Percentiles rank a stretch among this genome's conserved stretches.
phyloP scores from a whole-genome alignment of 495 filamentous ascomycete genomes.

The Podospora bellae-mahoneyi region DNA sequence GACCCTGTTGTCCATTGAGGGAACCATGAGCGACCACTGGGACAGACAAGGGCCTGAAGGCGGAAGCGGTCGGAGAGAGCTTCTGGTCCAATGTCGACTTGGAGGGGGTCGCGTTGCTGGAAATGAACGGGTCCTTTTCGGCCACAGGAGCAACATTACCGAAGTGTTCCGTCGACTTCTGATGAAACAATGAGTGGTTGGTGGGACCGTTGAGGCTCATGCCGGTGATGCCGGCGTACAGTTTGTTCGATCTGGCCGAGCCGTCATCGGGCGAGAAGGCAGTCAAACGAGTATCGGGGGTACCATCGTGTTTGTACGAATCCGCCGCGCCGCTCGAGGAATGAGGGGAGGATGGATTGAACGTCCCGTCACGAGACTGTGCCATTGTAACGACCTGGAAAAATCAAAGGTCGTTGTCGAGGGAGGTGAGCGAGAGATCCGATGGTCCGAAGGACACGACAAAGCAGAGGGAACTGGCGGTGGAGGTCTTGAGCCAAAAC shows the following conservation, averaged over 20 bases:
- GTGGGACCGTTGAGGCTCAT: slow-evolving; percentile 19
- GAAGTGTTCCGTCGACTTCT: slow-evolving; percentile 16
- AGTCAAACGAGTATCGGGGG: slow-evolving; percentile 61
- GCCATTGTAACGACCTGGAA: slow-evolving; percentile 23
- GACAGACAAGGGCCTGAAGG: slow-evolving; percentile 42
- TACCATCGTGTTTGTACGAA: slow-evolving; percentile 53
- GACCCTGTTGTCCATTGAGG: slow-evolving; percentile 11
- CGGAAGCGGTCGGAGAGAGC: slow-evolving; percentile 49
- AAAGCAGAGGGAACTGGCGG: not conserved
- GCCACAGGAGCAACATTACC: slow-evolving; percentile 12
- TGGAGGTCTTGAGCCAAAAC: too few relatives aligned
- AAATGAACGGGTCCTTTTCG: slow-evolving; percentile 47
- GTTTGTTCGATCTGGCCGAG: slow-evolving; percentile 35
- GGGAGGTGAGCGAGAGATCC: not conserved
- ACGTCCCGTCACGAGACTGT: slow-evolving; percentile 36
- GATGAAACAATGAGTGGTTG: slow-evolving; percentile 13
- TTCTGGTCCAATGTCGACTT: slow-evolving; percentile 39
- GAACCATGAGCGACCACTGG: slow-evolving; percentile 32
- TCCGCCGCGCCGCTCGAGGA: slow-evolving; percentile 54
- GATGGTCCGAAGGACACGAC: not conserved
- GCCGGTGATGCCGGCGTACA: slow-evolving; percentile 26
- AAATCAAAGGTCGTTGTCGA: not conserved
- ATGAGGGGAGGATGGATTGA: slow-evolving; percentile 53
- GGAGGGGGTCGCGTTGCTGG: slow-evolving; percentile 21
- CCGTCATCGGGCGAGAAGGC: slow-evolving; percentile 61